These are phyloP conservation scores for Persicaria tinctoria DNA, from an alignment of 148 eudicot species.

Conservation along the genomic window DNA sequence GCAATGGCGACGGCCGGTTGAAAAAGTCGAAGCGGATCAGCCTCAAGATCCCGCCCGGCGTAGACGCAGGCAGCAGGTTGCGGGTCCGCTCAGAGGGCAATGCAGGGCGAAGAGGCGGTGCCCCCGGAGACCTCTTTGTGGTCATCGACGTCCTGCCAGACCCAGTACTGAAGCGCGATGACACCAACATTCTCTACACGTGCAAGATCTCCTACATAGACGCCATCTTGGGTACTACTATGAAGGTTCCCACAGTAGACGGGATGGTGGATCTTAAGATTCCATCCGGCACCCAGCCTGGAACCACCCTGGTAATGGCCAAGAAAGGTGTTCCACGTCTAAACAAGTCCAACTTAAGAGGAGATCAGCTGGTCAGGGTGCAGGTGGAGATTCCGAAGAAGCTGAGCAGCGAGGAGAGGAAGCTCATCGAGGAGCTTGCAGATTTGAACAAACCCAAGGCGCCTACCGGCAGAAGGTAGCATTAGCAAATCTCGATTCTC, in stretches of 20 bases:
- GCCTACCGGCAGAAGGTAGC: slow-evolving; percentile 51
- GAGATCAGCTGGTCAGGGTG: slow-evolving; percentile 81
- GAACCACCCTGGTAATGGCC: slow-evolving; percentile 83
- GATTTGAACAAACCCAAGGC: slow-evolving; percentile 62
- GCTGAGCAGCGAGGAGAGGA: slow-evolving; percentile 69
- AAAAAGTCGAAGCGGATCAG: slow-evolving; percentile 71
- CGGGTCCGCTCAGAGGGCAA: slow-evolving; percentile 83
- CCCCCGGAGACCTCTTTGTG: slow-evolving; percentile 83
- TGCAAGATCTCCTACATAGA: slow-evolving; percentile 84
- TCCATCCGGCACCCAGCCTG: slow-evolving; percentile 91
- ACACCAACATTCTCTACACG: slow-evolving; percentile 69
- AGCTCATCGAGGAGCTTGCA: slow-evolving; percentile 80
- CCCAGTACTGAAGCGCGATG: slow-evolving; percentile 75
- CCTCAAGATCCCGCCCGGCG: slow-evolving; percentile 92
- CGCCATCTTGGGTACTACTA: slow-evolving; percentile 84
- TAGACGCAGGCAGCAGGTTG: slow-evolving; percentile 75
- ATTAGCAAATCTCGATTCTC: no score
- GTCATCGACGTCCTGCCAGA: slow-evolving; percentile 57
- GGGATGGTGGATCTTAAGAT: slow-evolving; percentile 84
- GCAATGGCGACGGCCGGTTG: slow-evolving; percentile 79
- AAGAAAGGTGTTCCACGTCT: slow-evolving; percentile 83
- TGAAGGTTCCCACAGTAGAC: slow-evolving; percentile 84
- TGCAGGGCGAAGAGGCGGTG: slow-evolving; percentile 85
- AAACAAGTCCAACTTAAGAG: slow-evolving; percentile 66
- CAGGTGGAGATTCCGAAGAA: slow-evolving; percentile 90